Base-by-base conservation (phyloP, 1,284 basidiomycete genomes). In the Earliella scabrosa region DNA sequence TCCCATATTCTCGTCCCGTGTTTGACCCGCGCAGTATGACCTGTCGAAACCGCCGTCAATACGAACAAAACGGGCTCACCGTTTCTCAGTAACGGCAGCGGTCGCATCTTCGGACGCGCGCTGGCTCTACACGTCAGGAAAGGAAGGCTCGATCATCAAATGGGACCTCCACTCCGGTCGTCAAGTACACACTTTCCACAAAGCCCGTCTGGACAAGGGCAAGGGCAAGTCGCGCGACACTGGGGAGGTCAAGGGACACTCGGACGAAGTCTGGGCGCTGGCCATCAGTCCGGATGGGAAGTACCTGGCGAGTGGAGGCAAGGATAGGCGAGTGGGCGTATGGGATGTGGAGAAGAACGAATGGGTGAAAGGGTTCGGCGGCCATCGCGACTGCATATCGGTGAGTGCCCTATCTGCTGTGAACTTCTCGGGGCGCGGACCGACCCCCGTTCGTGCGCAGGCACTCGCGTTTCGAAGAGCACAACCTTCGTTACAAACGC, bases 231-330 rank as follows among this genome's bases (percentile, higher is more conserved):
- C 81, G 24, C 87, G 86, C 67, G 81, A 71, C 13, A 83, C 77
- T 60, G 69, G 64, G 2, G 75, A 79, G 10, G 65, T 84, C 2
- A 73, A 81, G 50, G 96, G 97, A 0, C 97, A 99, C 71, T 88
- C 86, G 1, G 93, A 95, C 66, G 91, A 95, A 69, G 83, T 99
- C 0, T 80, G 93, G 56, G 79, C 87, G 1, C 76, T 99, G 16
- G 92, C 96, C 0, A 70, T 98, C 45, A 96, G 92, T 60, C 82
- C 85, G 32, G 93, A 98, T 71, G 95, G 92, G 2, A 87, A 83
- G 66, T 87, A 88, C 63, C 81, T 99, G 2, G 95, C 88, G 0
- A 95, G 92, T 61, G 95, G 87, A 1, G 96, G 97, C 0, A 85
- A 85, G 68, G 97, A 99, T 68, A 81, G 85, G 60, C 79, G 84